phyloP scores from a whole-genome alignment of 129 eudicot species.

The Apium graveolens region DNA sequence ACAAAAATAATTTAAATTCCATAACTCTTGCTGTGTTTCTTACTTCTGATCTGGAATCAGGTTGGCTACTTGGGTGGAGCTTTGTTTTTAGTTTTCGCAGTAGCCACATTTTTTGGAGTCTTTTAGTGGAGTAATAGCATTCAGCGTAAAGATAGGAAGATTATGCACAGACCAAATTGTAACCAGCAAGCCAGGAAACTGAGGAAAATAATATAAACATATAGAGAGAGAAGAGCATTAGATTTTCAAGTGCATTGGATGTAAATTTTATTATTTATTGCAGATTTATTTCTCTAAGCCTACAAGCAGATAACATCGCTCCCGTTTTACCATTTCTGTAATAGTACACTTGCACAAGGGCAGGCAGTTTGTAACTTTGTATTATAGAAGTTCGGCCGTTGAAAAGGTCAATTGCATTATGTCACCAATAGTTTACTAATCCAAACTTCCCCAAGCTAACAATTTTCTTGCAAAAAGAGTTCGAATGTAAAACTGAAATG shows the following conservation, averaged over 20 bases:
- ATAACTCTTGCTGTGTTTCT: background rate
- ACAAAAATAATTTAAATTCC: background rate
- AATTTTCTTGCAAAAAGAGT: background rate
- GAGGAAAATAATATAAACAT: background rate
- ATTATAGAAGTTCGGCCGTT: background rate
- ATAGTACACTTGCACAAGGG: background rate
- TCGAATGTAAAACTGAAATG: background rate
- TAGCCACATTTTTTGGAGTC: conserved; percentile 85
- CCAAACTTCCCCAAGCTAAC: background rate
- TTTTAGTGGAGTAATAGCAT: conserved; percentile 33
- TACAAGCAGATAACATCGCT: background rate
- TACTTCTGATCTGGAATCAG: conserved; percentile 27
- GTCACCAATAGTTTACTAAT: background rate
- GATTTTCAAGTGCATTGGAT: background rate
- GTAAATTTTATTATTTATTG: background rate
- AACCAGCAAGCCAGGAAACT: background rate
- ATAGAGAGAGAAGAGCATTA: background rate
- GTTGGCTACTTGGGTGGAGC: conserved; percentile 92
- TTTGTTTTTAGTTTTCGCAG: conserved; percentile 67
- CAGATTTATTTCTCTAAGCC: background rate
- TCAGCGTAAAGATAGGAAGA: conserved; percentile 8
- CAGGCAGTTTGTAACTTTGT: background rate
- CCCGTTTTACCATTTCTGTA: background rate
- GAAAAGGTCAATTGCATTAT: background rate
- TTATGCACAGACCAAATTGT: conserved; percentile 2